These are phyloP conservation scores for Ustulina deusta DNA, from an alignment of 2,329 filamentous ascomycete genomes.

Conservation along the genomic window DNA sequence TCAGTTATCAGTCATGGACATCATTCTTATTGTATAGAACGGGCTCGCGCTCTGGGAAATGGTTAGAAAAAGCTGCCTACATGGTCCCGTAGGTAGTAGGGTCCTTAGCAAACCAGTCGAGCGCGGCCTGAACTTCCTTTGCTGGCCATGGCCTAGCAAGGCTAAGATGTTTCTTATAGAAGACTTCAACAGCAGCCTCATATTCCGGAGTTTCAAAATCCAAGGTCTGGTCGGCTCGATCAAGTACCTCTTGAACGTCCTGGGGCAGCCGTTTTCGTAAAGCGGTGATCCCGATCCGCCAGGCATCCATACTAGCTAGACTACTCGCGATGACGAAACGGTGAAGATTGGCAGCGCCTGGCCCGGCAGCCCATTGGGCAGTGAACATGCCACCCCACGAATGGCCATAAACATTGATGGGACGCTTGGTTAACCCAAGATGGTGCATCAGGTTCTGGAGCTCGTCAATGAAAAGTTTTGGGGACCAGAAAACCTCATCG, in stretches of 20 bases:
- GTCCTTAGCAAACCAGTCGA: conserved; percentile 51
- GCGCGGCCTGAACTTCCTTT: conserved; percentile 49
- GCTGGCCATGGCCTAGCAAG: conserved; percentile 23
- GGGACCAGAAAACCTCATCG: conserved; percentile 61
- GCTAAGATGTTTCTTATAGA: conserved; percentile 50
- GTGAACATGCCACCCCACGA: conserved; percentile 67
- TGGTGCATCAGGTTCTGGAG: conserved; percentile 60
- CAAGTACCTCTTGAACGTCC: conserved; percentile 29
- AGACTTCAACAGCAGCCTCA: conserved; percentile 49
- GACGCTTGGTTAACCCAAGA: conserved; percentile 63
- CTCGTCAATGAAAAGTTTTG: conserved; percentile 61
- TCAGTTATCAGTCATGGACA: not conserved
- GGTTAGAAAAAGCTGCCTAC: conserved; percentile 36
- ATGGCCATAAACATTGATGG: conserved; percentile 51
- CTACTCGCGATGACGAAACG: conserved; percentile 49
- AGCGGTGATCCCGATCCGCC: conserved; percentile 34
- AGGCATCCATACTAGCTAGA: conserved; percentile 49
- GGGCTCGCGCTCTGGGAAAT: not conserved
- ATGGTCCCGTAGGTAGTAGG: conserved; percentile 51
- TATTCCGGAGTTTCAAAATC: conserved; percentile 50
- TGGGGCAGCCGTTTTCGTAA: conserved; percentile 35
- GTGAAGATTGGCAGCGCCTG: conserved; percentile 41
- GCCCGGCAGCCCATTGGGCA: conserved; percentile 54
- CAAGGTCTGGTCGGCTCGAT: conserved; percentile 41
- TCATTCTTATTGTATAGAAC: not conserved